phyloP scores from a whole-genome alignment of 2,329 filamentous ascomycete species.

The Fonsecaea pugnacius region DNA sequence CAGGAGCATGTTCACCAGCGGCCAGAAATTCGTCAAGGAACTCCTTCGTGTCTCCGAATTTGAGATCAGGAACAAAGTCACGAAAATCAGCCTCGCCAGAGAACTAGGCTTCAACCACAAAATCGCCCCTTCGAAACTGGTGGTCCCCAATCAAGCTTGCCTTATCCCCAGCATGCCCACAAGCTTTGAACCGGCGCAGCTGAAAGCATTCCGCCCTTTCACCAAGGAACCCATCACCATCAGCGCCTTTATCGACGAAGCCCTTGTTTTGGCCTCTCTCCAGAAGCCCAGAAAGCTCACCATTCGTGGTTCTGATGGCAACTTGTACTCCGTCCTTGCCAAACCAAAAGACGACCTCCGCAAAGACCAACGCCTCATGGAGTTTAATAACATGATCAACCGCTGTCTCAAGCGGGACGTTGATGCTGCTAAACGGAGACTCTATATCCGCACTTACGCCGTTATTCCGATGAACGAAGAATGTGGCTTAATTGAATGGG shows the following conservation, averaged over 20 bases:
- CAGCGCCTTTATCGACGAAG: conserved; percentile 77
- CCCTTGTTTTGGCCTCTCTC: conserved; percentile 85
- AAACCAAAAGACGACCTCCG: conserved; percentile 98
- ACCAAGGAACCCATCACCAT: conserved; percentile 85
- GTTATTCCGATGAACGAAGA: conserved; percentile 97
- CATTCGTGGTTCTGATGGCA: conserved; percentile 85
- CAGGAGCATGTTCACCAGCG: conserved; percentile 72
- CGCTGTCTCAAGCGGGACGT: conserved; percentile 88
- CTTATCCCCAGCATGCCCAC: conserved; percentile 79
- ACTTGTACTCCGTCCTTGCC: conserved; percentile 85
- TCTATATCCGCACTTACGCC: conserved; percentile 96
- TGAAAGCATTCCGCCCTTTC: conserved; percentile 80
- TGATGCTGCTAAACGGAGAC: conserved; percentile 83
- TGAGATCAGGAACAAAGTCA: conserved; percentile 71
- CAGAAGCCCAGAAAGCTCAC: conserved; percentile 90
- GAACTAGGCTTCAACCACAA: conserved; percentile 85
- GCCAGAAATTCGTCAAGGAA: conserved; percentile 81
- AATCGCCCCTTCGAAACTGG: conserved; percentile 77
- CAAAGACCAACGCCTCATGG: conserved; percentile 97
- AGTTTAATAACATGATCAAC: conserved; percentile 99
- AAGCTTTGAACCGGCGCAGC: conserved; percentile 69
- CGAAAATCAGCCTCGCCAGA: conserved; percentile 74
- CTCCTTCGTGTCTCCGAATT: conserved; percentile 79
- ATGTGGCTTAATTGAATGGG: conserved; percentile 98
- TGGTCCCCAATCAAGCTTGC: conserved; percentile 85